These are phyloP conservation scores for Calendula officinalis DNA, from an alignment of 129 eudicot genomes.

Conservation along the genomic window DNA sequence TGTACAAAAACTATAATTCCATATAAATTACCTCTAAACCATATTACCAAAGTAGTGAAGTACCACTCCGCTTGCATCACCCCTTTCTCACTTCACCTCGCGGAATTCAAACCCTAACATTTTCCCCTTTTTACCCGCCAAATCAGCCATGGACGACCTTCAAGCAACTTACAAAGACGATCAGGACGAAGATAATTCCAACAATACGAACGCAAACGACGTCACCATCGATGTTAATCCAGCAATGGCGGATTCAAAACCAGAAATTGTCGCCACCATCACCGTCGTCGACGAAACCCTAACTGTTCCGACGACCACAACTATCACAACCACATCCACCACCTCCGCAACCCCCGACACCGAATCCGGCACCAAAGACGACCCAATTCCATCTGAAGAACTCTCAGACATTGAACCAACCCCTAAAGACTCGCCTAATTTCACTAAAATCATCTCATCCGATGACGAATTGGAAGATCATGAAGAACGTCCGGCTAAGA, in stretches of 20 bases:
- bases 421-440: conserved; percentile 46
- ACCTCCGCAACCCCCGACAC: conserved; percentile 28
- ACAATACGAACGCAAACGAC: too few species aligned
- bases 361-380: conserved; percentile 33
- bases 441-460: conserved; percentile 33
- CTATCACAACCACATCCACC: conserved; percentile 23
- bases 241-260: conserved; percentile 3
- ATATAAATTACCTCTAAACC: too few species aligned
- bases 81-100: not conserved
- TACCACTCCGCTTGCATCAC: not conserved
- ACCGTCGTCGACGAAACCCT: conserved; percentile 28
- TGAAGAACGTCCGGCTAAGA: conserved; percentile 44
- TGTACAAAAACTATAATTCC: too few species aligned
- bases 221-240: not conserved
- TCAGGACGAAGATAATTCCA: conserved; percentile 31
- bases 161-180: conserved; percentile 49
- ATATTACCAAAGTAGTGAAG: too few species aligned
- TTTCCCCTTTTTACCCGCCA: conserved; percentile 21
- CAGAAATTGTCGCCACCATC: conserved; percentile 22
- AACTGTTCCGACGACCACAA: conserved; percentile 10
- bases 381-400: conserved; percentile 47
- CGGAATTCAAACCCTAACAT: conserved; percentile 16
- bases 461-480: conserved; percentile 39
- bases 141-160: conserved; percentile 54
- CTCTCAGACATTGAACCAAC: conserved; percentile 38